A percentile compares a stretch with the other conserved stretches of the same genome.
phyloP scores from a whole-genome alignment of 768 basidiomycete species.

The Pholiota molesta region DNA sequence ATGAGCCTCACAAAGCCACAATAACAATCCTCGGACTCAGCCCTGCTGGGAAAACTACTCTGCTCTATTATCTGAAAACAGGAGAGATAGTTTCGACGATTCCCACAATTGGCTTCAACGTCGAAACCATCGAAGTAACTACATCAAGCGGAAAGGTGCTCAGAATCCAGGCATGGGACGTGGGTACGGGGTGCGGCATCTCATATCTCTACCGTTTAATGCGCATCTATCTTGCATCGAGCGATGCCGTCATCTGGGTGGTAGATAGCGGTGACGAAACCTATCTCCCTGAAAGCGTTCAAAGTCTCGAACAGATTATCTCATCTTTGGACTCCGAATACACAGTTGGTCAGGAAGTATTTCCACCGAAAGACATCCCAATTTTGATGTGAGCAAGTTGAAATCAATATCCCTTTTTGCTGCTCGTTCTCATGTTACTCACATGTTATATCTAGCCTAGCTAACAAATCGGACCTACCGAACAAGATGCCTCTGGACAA shows the following conservation, averaged over 20 bases:
- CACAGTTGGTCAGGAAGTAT: conserved; percentile 7
- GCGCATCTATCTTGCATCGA: conserved; percentile 25
- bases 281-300: conserved; percentile 52
- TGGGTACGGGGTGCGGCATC: conserved; percentile 55
- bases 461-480: conserved; percentile 66
- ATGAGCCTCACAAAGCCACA: neutral
- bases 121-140: conserved; percentile 51
- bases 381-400: conserved; percentile 33
- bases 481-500: conserved; percentile 51
- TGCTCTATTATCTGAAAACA: conserved; percentile 46
- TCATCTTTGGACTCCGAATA: conserved; percentile 14
- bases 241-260: conserved; percentile 67
- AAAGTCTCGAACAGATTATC: conserved; percentile 47
- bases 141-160: conserved; percentile 34
- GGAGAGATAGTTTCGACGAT: conserved; percentile 41
- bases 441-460: conserved; percentile 36
- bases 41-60: conserved; percentile 46
- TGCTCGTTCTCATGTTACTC: neutral
- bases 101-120: conserved; percentile 54
- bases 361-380: conserved; percentile 21
- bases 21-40: conserved; percentile 34
- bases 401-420: neutral
- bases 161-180: conserved; percentile 63
- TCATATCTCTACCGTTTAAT: conserved; percentile 37
- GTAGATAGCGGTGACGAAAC: conserved; percentile 59